phyloP scores from a whole-genome alignment of 2,329 filamentous ascomycete species.

The Berkeleyomyces basicola region DNA sequence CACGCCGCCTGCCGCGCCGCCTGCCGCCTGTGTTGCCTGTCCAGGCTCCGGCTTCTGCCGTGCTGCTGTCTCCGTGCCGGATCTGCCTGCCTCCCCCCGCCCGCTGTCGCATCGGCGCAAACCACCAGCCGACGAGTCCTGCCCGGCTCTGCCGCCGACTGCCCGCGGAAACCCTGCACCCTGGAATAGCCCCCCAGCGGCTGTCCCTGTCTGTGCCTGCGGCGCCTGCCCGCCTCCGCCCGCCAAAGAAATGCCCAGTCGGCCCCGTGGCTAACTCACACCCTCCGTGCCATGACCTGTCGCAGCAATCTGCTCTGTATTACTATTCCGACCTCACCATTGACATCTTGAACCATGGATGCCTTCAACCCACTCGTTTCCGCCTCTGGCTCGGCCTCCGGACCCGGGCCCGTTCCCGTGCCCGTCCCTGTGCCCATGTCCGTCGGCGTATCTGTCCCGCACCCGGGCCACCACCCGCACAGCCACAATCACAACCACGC shows the following conservation, averaged over 20 bases:
- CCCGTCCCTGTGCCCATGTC: slow-evolving; percentile 1
- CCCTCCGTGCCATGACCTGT: not conserved
- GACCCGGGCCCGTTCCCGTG: not conserved
- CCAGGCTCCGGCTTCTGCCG: too few relatives aligned
- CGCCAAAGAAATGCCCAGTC: not conserved
- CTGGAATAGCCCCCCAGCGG: not conserved
- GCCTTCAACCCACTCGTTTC: slow-evolving; percentile 8
- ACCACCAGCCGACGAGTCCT: too few relatives aligned
- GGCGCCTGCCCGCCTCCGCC: not conserved
- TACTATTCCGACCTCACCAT: not conserved
- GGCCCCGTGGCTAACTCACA: not conserved
- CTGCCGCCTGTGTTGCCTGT: too few relatives aligned
- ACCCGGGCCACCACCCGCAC: not conserved
- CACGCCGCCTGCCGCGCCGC: too few relatives aligned
- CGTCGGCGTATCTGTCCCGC: not conserved
- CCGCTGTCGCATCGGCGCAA: too few relatives aligned
- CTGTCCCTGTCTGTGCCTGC: not conserved
- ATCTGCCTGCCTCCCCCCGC: too few relatives aligned
- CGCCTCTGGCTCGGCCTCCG: not conserved
- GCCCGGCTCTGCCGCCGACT: not conserved
- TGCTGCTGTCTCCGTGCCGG: too few relatives aligned
- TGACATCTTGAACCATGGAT: slow-evolving; percentile 3
- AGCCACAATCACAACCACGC: not conserved
- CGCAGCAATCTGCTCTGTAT: not conserved
- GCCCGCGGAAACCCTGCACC: not conserved